Evolutionary conservation across 805 yeast genomes (phyloP).

Genomic region (Starmera pachycereana): DNA sequence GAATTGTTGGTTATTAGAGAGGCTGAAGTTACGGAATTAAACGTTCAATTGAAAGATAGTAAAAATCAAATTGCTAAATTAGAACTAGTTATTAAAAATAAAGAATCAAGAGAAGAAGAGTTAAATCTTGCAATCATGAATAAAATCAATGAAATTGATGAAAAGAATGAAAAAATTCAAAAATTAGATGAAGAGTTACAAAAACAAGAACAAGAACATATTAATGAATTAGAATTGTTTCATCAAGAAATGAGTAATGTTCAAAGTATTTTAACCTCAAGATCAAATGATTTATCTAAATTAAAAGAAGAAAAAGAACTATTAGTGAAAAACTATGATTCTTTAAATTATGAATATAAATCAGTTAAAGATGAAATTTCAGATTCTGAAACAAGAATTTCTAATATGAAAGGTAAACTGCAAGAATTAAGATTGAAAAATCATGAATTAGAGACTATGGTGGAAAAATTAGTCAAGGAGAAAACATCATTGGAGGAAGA

Average conservation of each 20-base stretch:
- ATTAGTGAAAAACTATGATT: conserved; percentile 13
- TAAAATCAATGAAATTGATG: conserved; percentile 7
- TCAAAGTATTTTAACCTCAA: conserved; percentile 19
- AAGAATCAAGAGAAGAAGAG: not conserved
- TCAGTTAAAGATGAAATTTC: conserved; percentile 15
- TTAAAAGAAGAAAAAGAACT: conserved; percentile 18
- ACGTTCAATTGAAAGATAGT: conserved; percentile 8
- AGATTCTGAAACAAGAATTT: conserved; percentile 15
- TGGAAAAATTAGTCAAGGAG: conserved; percentile 24
- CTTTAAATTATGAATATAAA: conserved; percentile 16
- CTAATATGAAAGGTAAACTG: conserved; percentile 9
- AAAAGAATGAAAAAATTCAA: conserved; percentile 15
- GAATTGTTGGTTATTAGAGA: conserved; percentile 15
- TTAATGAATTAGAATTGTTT: conserved; percentile 25
- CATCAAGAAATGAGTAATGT: conserved; percentile 25
- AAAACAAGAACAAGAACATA: conserved; percentile 25
- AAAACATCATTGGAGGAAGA: conserved; percentile 31
- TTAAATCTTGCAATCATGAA: not conserved
- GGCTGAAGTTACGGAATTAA: conserved; percentile 19
- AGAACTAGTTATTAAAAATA: not conserved
- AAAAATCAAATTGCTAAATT: conserved; percentile 7
- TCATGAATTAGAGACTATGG: conserved; percentile 15
- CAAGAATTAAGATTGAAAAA: conserved; percentile 12
- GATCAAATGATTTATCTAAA: conserved; percentile 18
- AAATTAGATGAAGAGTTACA: conserved; percentile 21